Evolutionary conservation across 2,329 filamentous ascomycete species (phyloP).

Genomic region (Diaporthe caulivora): DNA sequence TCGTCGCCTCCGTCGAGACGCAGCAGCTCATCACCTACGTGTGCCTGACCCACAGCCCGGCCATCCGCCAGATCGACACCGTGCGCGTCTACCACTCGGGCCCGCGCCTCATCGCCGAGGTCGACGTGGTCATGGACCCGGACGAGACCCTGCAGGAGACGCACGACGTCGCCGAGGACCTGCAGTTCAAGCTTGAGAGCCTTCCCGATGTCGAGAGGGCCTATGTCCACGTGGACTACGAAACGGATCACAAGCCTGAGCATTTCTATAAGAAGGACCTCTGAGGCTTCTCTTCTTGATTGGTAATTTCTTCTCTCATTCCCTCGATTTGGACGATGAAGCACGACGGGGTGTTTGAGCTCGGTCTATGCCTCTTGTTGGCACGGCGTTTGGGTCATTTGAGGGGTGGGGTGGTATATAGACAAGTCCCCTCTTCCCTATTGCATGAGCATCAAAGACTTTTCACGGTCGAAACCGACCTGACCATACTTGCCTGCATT

Average conservation of each 20-base stretch:
- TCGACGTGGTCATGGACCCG: constrained; percentile 94
- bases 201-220: constrained; percentile 92
- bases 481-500: background rate
- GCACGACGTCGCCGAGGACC: constrained; percentile 92
- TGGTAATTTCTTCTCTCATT: background rate
- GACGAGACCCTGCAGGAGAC: constrained; percentile 79
- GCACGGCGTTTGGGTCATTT: background rate
- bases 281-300: constrained; percentile 45
- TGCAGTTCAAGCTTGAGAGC: constrained; percentile 94
- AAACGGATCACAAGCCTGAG: constrained; percentile 95
- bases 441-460: background rate
- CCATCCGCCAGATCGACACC: constrained; percentile 90
- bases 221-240: constrained; percentile 97
- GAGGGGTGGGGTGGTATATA: background rate
- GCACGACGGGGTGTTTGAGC: background rate
- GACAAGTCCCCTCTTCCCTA: background rate
- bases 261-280: constrained; percentile 75
- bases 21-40: constrained; percentile 97
- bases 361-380: background rate
- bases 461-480: background rate
- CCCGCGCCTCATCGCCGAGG: constrained; percentile 90
- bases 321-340: background rate
- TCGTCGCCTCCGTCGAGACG: constrained; percentile 85
- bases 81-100: constrained; percentile 94
- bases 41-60: constrained; percentile 89